phyloP scores from a whole-genome alignment of 768 basidiomycete genomes.

The Psilocybe azurescens region DNA sequence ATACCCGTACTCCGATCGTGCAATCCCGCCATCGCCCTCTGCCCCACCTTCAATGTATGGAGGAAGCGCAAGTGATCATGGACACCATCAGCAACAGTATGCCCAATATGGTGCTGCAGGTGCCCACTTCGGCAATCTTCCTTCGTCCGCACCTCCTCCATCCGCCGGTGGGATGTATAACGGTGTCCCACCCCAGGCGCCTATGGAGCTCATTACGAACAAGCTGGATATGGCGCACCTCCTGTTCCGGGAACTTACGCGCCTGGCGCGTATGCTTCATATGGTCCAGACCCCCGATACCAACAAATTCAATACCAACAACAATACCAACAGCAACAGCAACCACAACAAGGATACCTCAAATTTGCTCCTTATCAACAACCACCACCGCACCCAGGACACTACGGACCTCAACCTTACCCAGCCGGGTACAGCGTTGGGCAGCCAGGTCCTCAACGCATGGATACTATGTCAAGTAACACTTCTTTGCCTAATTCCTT shows the following conservation, averaged over 20 bases:
- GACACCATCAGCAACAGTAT: slow-evolving; percentile 11
- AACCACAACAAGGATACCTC: slow-evolving; percentile 9
- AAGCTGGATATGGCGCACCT: slow-evolving; percentile 27
- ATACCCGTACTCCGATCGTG: slow-evolving; percentile 24
- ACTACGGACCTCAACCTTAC: slow-evolving; percentile 9
- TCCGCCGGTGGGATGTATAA: slow-evolving; percentile 12
- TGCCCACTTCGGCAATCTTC: slow-evolving; percentile 15
- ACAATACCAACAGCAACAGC: slow-evolving; percentile 14
- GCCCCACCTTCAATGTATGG: slow-evolving; percentile 20
- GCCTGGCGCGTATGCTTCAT: slow-evolving; percentile 27
- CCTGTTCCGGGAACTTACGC: slow-evolving; percentile 27
- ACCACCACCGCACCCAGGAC: slow-evolving; percentile 6
- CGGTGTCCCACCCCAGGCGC: slow-evolving; percentile 21
- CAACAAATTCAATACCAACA: slow-evolving; percentile 8
- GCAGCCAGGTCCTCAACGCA: not conserved
- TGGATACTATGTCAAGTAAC: slow-evolving; percentile 8
- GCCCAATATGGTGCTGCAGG: slow-evolving; percentile 17
- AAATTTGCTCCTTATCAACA: not conserved
- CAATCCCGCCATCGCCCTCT: slow-evolving; percentile 2
- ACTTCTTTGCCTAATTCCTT: slow-evolving; percentile 17
- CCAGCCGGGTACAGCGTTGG: not conserved
- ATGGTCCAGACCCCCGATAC: slow-evolving; percentile 19
- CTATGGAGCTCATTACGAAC: slow-evolving; percentile 25
- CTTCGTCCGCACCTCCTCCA: slow-evolving; percentile 13
- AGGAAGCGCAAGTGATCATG: slow-evolving; percentile 10